Base-by-base conservation (phyloP, 1,284 basidiomycete species). In the Puccinia novopanici region DNA sequence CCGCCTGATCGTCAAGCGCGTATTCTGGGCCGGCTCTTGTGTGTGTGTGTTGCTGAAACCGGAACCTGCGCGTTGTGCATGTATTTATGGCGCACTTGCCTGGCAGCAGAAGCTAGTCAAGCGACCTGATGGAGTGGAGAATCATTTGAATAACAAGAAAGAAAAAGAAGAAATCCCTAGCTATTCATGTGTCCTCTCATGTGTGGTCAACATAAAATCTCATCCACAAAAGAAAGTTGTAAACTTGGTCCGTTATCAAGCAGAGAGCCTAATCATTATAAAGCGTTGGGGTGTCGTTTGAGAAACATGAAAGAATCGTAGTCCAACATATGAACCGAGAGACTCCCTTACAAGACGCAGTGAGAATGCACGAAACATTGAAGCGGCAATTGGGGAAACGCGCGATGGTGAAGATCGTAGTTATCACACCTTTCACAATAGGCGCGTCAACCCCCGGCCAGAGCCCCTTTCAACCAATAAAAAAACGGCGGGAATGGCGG, bases 1-100 rank as follows among this genome's bases (percentile, higher is more conserved):
- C n/a, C 57, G 57, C 57, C 57, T 61, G 30, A 61, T 61, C 57
- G 19, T 61, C 57, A 61, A 37, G 30, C 12, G 13, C 57, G 57
- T 30, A 61, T 61, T 61, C 57, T 61, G 57, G 37, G 57, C 30
- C 27, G 57, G 30, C 37, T 37, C n/a, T n/a, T n/a, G n/a, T n/a
- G n/a, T n/a, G n/a, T n/a, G n/a, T 34, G 24, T 34, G 57, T 30
- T 30, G 30, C 10, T 61, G 57, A 61, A 61, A 37, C 57, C 4
- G n/a, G 8, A 45, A 15, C 45, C 45, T 45, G 57, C 34, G 27
- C 27, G n/a, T 30, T 61, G 57, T 61, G 57, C 34, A 34, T 61
- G 34, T 9, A 61, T 61, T n/a, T n/a, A n/a, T 34, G 57, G 57
- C 30, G 50, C 10, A 19, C 19, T 52, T 52, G 50, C 4, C 5